Evolutionary conservation across 306 rosid species (phyloP), one percentile per base, ranked within the genome.

Genomic region (Citrullus amarus): DNA sequence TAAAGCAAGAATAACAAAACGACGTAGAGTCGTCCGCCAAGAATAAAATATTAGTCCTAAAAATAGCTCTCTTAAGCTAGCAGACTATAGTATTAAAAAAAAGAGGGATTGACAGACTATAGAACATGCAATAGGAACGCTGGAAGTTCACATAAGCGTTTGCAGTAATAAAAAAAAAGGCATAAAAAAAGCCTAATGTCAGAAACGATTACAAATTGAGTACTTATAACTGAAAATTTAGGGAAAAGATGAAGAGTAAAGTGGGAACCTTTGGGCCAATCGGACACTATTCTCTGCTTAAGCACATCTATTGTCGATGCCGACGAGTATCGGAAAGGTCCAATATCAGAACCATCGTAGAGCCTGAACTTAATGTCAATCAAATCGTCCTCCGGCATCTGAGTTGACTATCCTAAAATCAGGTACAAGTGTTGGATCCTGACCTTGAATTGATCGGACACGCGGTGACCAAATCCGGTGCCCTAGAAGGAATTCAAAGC

Each of bases 331-430:
- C 90, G 85, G 78, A 91, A 90, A 9, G 98, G 98, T 32, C 78
- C 78, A 54, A 74, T 74, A 76, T 76, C 79, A 58, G 68, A 56
- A 13, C 79, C 79, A 76, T 93, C 98, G 79, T 89, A 91, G 80
- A 93, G 76, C 88, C 98, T 83, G 82, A 93, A 91, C 86, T 91
- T 91, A 60, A 93, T 88, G 61, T 87, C 96, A 15, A 91, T 89
- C 84, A 85, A 87, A 66, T 91, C 97, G 83, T 91, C 98, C 81
- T 89, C 97, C 85, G 96, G 90, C 98, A 93, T 93, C 86, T 87
- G 84, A 81, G 77, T 78, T 36, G 80, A 76, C 80, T 75, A 58
- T 83, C 43, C 60, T 43, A 75, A 76, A 58, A 71, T 70, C 60
- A 70, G 32, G 34, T 68, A 68, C 2, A 36, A 30, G 44, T 16